These are phyloP conservation scores for Metschnikowia bowlesiae DNA, from an alignment of 805 yeast species.

Conservation along the genomic window DNA sequence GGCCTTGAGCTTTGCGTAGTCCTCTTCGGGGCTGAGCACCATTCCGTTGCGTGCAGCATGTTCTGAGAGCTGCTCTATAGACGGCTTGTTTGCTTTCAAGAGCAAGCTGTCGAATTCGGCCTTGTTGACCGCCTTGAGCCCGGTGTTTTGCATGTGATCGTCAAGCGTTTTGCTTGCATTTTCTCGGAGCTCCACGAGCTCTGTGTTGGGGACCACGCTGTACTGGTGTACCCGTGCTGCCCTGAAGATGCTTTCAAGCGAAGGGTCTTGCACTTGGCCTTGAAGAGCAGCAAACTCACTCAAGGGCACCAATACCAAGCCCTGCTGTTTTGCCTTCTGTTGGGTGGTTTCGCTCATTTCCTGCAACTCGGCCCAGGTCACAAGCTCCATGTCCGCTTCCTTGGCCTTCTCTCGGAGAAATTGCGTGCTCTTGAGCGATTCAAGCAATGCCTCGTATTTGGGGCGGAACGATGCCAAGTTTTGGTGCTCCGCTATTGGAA, in stretches of 20 bases:
- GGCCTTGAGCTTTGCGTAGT: constrained; percentile 14
- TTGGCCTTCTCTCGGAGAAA: constrained; percentile 6
- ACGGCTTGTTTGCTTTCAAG: constrained; percentile 20
- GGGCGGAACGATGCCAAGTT: neutral
- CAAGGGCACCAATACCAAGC: constrained; percentile 12
- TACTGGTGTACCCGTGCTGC: constrained; percentile 10
- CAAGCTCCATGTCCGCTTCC: constrained; percentile 4
- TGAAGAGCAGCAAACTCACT: constrained; percentile 12
- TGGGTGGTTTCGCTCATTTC: constrained; percentile 12
- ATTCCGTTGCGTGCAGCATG: constrained; percentile 28
- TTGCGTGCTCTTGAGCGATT: constrained; percentile 3
- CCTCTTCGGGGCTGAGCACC: constrained; percentile 25
- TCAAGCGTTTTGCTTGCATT: constrained; percentile 13
- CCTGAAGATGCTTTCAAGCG: constrained; percentile 2
- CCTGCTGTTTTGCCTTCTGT: constrained; percentile 17
- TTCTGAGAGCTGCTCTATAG: constrained; percentile 22
- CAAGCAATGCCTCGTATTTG: neutral
- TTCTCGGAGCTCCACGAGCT: constrained; percentile 6
- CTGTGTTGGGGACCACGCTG: constrained; percentile 3
- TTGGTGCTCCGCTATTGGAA: constrained; percentile 8
- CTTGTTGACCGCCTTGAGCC: constrained; percentile 7
- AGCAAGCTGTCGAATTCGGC: constrained; percentile 22
- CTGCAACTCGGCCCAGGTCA: constrained; percentile 11
- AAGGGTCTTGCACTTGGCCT: constrained; percentile 9
- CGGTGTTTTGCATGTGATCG: constrained; percentile 12